Evolutionary conservation across 2,329 filamentous ascomycete species (phyloP), one percentile per base, ranked within the genome.

Genomic region (Aureobasidium leucospermi): DNA sequence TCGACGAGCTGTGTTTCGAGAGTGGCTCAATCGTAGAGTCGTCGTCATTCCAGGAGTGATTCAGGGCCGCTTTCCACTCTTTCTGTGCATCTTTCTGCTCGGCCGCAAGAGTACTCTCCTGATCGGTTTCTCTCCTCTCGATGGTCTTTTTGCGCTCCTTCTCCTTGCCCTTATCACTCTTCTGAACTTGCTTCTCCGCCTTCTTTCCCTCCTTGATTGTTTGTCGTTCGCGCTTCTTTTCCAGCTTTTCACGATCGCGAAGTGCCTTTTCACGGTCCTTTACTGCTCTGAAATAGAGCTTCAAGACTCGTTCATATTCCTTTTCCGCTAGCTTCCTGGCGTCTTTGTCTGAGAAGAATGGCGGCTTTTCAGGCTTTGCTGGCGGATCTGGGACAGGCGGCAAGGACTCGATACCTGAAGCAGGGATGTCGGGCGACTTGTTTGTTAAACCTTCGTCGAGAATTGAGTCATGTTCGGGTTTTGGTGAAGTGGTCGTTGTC

Each of bases 281-380:
- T 62, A 88, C 71, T 10, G 84, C 82, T 66, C 83, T 79, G 31
- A 87, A 81, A 68, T 90, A 87, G 8, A 78, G 77, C 67, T 89
- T 89, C 34, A 84, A 76, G 1, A 78, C 76, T 11, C 81, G 79
- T 55, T 83, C 82, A 59, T 84, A 79, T 66, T 90, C 86, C 60
- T 86, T 88, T 66, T 89, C 85, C 1, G 85, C 86, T 42, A 84
- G 78, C 66, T 88, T 89, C 8, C 84, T 82, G 31, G 82, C 76
- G 6, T 84, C 81, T 66, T 86, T 86, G 71, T 89, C 84, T 1
- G 79, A 74, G 68, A 83, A 85, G 1, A 85, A 70, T 64, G 90
- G 80, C 1, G 86, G 80, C 2, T 77, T 73, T 1, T 76, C 61
- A 19, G 70, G 70, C 52, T 81, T 76, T 5, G 74, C 63, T 1